phyloP scores from a whole-genome alignment of 2,329 filamentous ascomycete species.

The Beauveria medogensis region DNA sequence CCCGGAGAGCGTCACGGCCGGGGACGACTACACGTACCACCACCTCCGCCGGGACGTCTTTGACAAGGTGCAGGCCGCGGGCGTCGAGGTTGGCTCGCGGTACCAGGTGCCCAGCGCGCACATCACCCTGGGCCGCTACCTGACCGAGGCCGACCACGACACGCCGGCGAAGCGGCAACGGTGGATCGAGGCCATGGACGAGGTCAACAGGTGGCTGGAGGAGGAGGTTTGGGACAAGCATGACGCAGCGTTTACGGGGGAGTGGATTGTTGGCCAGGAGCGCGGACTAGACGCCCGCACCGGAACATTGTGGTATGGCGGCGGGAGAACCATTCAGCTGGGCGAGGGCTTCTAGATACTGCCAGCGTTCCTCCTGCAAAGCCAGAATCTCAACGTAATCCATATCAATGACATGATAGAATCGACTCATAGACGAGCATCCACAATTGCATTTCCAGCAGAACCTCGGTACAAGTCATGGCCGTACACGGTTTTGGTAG shows the following conservation, averaged over 20 bases:
- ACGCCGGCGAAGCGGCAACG: conserved; percentile 47
- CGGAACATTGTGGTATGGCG: conserved; percentile 81
- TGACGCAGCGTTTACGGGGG: conserved; percentile 42
- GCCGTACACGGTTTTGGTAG: neutral
- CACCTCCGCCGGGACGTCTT: conserved; percentile 79
- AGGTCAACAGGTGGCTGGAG: conserved; percentile 69
- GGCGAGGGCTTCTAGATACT: conserved; percentile 51
- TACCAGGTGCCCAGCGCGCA: conserved; percentile 89
- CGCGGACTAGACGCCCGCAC: conserved; percentile 67
- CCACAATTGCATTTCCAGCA: neutral
- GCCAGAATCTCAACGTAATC: neutral
- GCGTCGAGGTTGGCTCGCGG: conserved; percentile 64
- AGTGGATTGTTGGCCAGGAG: conserved; percentile 86
- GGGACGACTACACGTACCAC: conserved; percentile 76
- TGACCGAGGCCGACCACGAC: conserved; percentile 57
- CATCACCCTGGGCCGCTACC: conserved; percentile 77
- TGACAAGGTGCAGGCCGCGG: conserved; percentile 48
- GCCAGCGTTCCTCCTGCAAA: neutral
- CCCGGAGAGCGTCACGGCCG: conserved; percentile 30
- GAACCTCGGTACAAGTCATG: neutral
- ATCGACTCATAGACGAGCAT: neutral
- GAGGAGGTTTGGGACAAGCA: conserved; percentile 58
- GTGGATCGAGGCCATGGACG: conserved; percentile 66
- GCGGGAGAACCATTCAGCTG: conserved; percentile 59
- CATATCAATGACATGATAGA: neutral